Base-by-base conservation (phyloP, 306 rosid species). In the Argentina anserina region DNA sequence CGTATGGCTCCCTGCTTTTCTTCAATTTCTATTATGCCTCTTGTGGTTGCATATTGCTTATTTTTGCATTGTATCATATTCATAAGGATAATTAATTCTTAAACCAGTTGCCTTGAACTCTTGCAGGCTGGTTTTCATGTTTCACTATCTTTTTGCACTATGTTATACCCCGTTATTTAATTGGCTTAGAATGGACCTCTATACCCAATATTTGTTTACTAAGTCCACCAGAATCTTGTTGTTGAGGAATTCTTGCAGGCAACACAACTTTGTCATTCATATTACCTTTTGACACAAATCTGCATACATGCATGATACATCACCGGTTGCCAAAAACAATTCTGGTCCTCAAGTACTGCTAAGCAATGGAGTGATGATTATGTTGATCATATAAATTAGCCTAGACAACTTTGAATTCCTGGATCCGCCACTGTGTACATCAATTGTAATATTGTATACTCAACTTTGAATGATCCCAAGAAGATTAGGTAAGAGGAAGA, bases 1-100 rank as follows among this genome's bases (percentile, higher is more conserved):
- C 53, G 28, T 65, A 55, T 25, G 1, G 0, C 56, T 78, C 78
- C 81, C 78, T 47, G 76, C 52, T 79, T 21, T 76, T 76, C 18
- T 41, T 41, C 2, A 1, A 41, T 10, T 41, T 66, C 67, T 63
- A 20, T 65, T 40, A 53, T 69, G 3, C 55, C 67, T 67, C 62
- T 31, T 31, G 17, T 60, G 70, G 75, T 69, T 39, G n/a, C n/a
- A n/a, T n/a, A n/a, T n/a, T 78, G 73, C 65, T 40, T 45, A 33
- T 71, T 65, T 65, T 20, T 67, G 69, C 55, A 47, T 47, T 20
- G 55, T 3, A n/a, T 47, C 55, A 13, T 65, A 68, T 41, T 71
- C 25, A 36, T 37, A 5, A 28, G 45, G 46, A 26, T 13, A 49
- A 53, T 58, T 66, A 65, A 36, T 53, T 67, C 71, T 41, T 65